phyloP scores from a whole-genome alignment of 768 basidiomycete species.

The Candolleomyces aberdarensis region DNA sequence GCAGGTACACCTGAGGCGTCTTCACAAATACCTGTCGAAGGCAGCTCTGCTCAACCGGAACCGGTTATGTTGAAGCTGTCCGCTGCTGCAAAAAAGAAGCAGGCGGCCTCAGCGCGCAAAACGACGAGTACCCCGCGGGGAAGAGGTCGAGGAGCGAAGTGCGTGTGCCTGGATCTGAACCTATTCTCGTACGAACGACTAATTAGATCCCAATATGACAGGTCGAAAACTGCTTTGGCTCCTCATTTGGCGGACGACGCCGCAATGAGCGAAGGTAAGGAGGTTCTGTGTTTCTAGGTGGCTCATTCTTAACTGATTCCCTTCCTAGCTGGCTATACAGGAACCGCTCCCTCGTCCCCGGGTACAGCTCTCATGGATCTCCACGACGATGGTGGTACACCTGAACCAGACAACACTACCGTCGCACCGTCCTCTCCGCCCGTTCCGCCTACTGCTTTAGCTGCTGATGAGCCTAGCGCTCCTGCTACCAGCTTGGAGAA shows the following conservation, averaged over 20 bases:
- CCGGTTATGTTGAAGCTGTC: constrained; percentile 24
- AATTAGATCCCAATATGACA: constrained; percentile 18
- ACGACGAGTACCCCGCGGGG: constrained; percentile 33
- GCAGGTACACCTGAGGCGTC: constrained; percentile 20
- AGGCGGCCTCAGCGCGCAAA: constrained; percentile 36
- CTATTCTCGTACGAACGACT: background rate
- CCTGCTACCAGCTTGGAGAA: constrained; percentile 45
- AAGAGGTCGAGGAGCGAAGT: constrained; percentile 36
- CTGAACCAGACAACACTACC: constrained; percentile 45
- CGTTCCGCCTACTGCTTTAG: constrained; percentile 19
- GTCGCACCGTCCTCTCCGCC: constrained; percentile 28
- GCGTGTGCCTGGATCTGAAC: constrained; percentile 11
- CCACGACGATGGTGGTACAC: constrained; percentile 36
- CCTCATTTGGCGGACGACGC: constrained; percentile 42
- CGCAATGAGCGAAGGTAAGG: constrained; percentile 59
- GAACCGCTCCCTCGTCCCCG: constrained; percentile 74
- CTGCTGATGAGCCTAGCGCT: constrained; percentile 29
- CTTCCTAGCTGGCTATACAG: constrained; percentile 47
- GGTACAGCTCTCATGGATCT: constrained; percentile 39
- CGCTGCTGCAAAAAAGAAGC: constrained; percentile 44
- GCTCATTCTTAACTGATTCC: constrained; percentile 5
- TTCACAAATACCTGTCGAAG: constrained; percentile 18
- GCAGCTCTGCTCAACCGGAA: constrained; percentile 6
- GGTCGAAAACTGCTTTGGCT: constrained; percentile 26
- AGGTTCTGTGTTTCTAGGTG: background rate